Base-by-base conservation (phyloP, 768 basidiomycete species). In the Rubroboletus pulcherrimus region DNA sequence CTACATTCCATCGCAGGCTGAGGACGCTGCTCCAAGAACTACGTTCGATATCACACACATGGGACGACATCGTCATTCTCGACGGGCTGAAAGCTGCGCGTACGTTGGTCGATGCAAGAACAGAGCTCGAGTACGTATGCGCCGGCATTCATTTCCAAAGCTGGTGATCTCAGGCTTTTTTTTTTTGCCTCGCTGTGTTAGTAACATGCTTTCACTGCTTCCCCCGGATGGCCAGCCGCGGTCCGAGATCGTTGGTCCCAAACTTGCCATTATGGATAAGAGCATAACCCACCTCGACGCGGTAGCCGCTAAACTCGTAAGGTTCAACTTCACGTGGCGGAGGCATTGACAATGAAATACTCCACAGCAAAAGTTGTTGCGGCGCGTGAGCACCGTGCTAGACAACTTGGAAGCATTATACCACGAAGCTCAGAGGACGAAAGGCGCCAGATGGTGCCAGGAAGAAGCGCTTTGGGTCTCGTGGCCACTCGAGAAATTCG, bases 1-100 rank as follows among this genome's bases (percentile, higher is more conserved):
- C 90, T 1, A 89, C 91, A 0, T 84, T 83, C 69, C 93, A 95
- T 68, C 83, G 93, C 14, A 91, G 84, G 75, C 74, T 85, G n/a
- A 75, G 89, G 49, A 76, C 82, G 2, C 72, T 82, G 4, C 71
- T 95, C 34, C 83, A 82, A 33, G 91, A 94, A 61, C 65, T 94
- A 15, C 81, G 80, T 2, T 71, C 75, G 12, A 77, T 81, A 17
- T 71, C 86, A 9, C 77, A 81, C 54, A 88, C 84, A 50, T 96
- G 93, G 93, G 88, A 93, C 60, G 87, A 93, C 61, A 75, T 94
- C 42, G 84, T 93, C 1, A 76, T 88, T 10, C 65, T 86, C 14
- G 91, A 95, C 65, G 93, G 93, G 8, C 72, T 92, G 38, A 90
- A 85, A 61, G 81, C 87, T n/a, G 82, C 81, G 8, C 84, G 80